Base-by-base conservation (phyloP, 805 yeast species). In the Schwanniomyces sp. region DNA sequence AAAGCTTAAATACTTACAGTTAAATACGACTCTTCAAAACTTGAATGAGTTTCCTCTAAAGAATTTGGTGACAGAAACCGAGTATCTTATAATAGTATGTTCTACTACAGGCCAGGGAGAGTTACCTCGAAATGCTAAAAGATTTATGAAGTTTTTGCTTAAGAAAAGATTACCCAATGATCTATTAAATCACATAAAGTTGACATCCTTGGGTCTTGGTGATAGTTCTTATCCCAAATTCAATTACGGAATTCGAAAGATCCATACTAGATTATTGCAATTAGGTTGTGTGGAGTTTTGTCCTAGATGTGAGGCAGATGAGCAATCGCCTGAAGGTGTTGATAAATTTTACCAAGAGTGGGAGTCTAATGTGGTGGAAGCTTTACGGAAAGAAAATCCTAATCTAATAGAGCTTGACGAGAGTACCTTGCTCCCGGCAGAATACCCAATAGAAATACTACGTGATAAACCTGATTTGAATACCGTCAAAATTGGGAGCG, bases 41-140 rank as follows among this genome's bases (percentile, higher is more conserved):
- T 61, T 89, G 51, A 88, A 87, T 54, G 84, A 81, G 39, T 81
- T 80, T 58, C 80, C 83, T 48, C 63, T 85, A 39, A 77, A 74
- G 53, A 73, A 73, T 46, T 67, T 88, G 43, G 68, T 80, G 5
- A 73, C 81, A 3, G 66, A 69, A 9, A 75, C 82, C 12, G 57
- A 68, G 6, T 65, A 67, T 26, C 70, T 81, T 44, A 71, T 84
- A 18, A 74, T 85, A 0, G 62, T 92, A 2, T 87, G 95, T 61
- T 84, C 97, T 1, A 92, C 99, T 0, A 86, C 96, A 1, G 98
- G 99, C 7, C 97, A 92, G 65, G 99, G 99, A 25, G 96, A 87
- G 51, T 66, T 92, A 29, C 98, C 99, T 0, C 66, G 86, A 37
- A 89, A 89, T 60, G 85, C 86, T 0, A 74, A 74, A 52, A 81